phyloP scores from a whole-genome alignment of 2,329 filamentous ascomycete species.

The Calonectria fujianensis region DNA sequence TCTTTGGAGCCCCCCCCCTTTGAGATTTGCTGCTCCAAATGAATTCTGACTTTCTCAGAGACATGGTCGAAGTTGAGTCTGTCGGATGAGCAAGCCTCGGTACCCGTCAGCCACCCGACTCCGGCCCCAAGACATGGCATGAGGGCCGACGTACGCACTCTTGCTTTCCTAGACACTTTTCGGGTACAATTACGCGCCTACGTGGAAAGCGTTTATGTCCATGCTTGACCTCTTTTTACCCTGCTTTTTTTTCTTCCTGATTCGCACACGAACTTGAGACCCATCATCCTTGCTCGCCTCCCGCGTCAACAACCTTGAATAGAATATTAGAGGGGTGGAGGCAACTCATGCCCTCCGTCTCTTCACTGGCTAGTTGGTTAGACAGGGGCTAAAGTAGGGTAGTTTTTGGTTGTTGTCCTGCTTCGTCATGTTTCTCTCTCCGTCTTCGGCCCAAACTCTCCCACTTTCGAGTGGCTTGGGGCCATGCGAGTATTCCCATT shows the following conservation, averaged over 20 bases:
- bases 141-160: constrained; percentile 7
- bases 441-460: constrained; percentile 28
- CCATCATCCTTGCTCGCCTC: constrained; percentile 41
- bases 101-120: constrained; percentile 49
- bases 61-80: constrained; percentile 26
- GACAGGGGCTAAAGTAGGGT: constrained; percentile 21
- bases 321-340: constrained; percentile 26
- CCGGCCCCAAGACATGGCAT: constrained; percentile 26
- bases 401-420: constrained; percentile 14
- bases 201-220: constrained; percentile 23
- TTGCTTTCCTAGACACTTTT: constrained; percentile 19
- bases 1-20: constrained; percentile 21
- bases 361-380: constrained; percentile 18
- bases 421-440: constrained; percentile 25
- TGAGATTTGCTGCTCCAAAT: constrained; percentile 7
- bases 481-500: constrained; percentile 3
- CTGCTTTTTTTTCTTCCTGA: constrained; percentile 33
- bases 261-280: constrained; percentile 37
- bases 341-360: constrained; percentile 2
- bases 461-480: constrained; percentile 19
- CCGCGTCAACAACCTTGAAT: constrained; percentile 44
- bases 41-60: constrained; percentile 28
- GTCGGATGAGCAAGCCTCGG: constrained; percentile 40
- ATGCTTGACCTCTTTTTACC: constrained; percentile 42
- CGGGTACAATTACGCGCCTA: background rate